These are phyloP conservation scores for Cryptococcus maquisensis DNA, from an alignment of 1,284 basidiomycete species.

Conservation along the genomic window DNA sequence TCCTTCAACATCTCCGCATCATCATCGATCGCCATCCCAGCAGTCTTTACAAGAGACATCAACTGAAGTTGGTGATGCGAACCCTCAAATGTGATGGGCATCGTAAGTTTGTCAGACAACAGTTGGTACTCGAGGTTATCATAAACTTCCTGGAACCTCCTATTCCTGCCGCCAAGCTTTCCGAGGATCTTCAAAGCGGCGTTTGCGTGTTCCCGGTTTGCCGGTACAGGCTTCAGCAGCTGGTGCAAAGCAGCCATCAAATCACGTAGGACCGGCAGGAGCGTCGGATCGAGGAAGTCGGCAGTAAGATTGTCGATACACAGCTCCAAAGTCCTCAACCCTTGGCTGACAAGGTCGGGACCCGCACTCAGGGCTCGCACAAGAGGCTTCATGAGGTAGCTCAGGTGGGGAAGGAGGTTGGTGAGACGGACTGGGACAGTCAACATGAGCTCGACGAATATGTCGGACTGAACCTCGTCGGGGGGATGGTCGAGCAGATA, in stretches of 20 bases:
- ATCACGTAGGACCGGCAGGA: conserved; percentile 86
- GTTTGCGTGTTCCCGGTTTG: conserved; percentile 86
- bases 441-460: conserved; percentile 95
- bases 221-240: conserved; percentile 84
- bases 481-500: conserved; percentile 80
- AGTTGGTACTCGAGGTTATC: conserved; percentile 69
- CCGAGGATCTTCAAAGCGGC: conserved; percentile 95
- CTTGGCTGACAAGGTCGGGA: conserved; percentile 90
- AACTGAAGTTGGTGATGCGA: conserved; percentile 67
- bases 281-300: conserved; percentile 95
- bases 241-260: conserved; percentile 92
- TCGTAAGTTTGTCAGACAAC: conserved; percentile 63
- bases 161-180: conserved; percentile 93
- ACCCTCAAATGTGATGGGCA: conserved; percentile 71
- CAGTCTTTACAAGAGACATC: conserved; percentile 66
- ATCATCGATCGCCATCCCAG: conserved; percentile 63
- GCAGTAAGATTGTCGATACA: conserved; percentile 99
- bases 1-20: conserved; percentile 61
- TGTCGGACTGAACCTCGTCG: conserved; percentile 66
- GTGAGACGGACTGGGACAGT: conserved; percentile 95
- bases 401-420: conserved; percentile 90
- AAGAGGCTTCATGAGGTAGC: conserved; percentile 94
- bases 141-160: conserved; percentile 78
- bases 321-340: conserved; percentile 93
- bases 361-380: conserved; percentile 84